These are phyloP conservation scores for Tremella fuciformis DNA, from an alignment of 768 basidiomycete genomes.

Conservation along the genomic window DNA sequence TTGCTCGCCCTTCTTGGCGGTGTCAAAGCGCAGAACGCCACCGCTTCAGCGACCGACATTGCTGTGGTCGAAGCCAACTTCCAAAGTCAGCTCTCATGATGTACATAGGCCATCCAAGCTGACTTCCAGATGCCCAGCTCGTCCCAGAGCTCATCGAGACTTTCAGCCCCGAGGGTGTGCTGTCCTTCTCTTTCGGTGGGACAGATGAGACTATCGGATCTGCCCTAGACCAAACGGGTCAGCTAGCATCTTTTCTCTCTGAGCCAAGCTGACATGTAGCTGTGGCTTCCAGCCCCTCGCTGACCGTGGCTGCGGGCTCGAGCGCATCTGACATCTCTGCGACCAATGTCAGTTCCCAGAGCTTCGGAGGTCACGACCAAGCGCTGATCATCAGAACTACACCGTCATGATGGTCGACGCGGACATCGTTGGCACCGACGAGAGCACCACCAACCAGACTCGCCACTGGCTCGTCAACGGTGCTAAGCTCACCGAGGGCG, in stretches of 20 bases:
- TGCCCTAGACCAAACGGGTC: constrained; percentile 60
- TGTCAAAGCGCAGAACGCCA: constrained; percentile 53
- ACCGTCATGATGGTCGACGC: constrained; percentile 76
- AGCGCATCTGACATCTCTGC: constrained; percentile 56
- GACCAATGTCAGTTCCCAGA: constrained; percentile 32
- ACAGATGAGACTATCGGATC: constrained; percentile 63
- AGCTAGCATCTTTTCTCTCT: constrained; percentile 32
- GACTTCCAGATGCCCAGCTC: constrained; percentile 51
- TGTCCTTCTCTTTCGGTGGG: constrained; percentile 60
- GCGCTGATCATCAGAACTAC: constrained; percentile 50
- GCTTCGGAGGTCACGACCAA: not conserved
- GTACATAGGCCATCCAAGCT: not conserved
- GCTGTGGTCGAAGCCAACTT: constrained; percentile 70
- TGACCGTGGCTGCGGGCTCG: constrained; percentile 60
- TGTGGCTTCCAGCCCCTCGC: constrained; percentile 59
- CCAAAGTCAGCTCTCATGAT: constrained; percentile 34
- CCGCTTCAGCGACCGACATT: constrained; percentile 55
- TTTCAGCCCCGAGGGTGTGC: constrained; percentile 64
- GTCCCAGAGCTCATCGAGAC: constrained; percentile 62
- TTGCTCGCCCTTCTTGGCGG: not conserved
- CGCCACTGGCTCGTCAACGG: constrained; percentile 79
- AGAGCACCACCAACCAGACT: constrained; percentile 55
- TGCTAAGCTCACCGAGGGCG: constrained; percentile 49
- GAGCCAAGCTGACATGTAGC: constrained; percentile 54
- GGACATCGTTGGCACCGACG: constrained; percentile 63